Percentiles rank a stretch among this genome's conserved stretches.
Evolutionary conservation across 495 filamentous ascomycete genomes (phyloP).

Genomic region (Xylaria bambusicola): DNA sequence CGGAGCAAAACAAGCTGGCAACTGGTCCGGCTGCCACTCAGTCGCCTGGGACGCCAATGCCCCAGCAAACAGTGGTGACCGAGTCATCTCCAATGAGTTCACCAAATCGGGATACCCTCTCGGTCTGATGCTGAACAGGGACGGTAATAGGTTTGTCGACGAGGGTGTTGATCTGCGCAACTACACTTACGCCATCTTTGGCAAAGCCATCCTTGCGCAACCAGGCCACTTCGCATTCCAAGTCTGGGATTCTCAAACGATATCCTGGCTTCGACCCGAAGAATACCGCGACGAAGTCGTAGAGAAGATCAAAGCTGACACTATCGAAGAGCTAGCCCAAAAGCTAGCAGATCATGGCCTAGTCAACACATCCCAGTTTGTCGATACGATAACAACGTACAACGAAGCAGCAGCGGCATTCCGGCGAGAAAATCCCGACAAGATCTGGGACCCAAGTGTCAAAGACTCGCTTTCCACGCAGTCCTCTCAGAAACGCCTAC

Average conservation of each 20-base stretch:
- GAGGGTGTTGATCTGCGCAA: constrained; percentile 64
- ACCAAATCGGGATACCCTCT: constrained; percentile 69
- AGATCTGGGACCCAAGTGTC: constrained; percentile 46
- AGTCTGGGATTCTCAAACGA: constrained; percentile 57
- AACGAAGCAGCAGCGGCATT: constrained; percentile 51
- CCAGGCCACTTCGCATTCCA: constrained; percentile 60
- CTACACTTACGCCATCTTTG: constrained; percentile 66
- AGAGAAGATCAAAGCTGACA: constrained; percentile 47
- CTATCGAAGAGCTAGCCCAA: constrained; percentile 53
- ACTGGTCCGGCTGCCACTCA: constrained; percentile 64
- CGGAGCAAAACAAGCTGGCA: constrained; percentile 33
- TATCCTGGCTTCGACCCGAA: constrained; percentile 53
- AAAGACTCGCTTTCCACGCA: constrained; percentile 61
- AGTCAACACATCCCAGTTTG: constrained; percentile 40
- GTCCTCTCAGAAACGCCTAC: constrained; percentile 33
- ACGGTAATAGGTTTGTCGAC: constrained; percentile 62
- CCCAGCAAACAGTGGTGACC: constrained; percentile 50
- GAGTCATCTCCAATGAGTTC: constrained; percentile 60
- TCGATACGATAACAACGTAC: constrained; percentile 52
- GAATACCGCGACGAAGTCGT: constrained; percentile 61
- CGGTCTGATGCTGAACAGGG: constrained; percentile 60
- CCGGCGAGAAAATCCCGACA: constrained; percentile 8
- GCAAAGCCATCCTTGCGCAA: constrained; percentile 56
- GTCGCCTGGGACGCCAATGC: constrained; percentile 65
- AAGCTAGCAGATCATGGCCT: constrained; percentile 38